Evolutionary conservation across 306 rosid species (phyloP), one percentile per base, ranked within the genome.

Genomic region (Prunus dulcis): DNA sequence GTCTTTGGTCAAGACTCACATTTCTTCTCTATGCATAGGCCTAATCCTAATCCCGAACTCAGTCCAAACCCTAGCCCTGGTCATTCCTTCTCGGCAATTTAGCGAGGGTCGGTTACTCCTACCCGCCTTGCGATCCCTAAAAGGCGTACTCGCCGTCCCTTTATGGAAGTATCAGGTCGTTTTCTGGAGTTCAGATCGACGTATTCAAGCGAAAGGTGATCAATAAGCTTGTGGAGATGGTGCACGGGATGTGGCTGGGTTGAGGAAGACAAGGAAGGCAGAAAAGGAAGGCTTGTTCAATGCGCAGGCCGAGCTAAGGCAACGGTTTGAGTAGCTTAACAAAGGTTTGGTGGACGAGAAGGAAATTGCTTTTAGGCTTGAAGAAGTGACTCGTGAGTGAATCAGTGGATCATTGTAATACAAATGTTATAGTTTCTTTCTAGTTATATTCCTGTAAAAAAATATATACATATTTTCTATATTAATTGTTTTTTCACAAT

Each of bases 121-220:
- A 56, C 87, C 0, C 87, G 86, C 30, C 83, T 88, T 0, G 79
- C 76, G 6, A 87, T 84, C 9, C 93, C 96, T 88, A 91, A 1
- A 80, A 91, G 78, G 17, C 64, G 13, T 94, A 90, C 64, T 96
- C 98, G 46, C 93, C 95, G 17, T 90, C 98, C 0, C 96, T 95
- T 0, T 93, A 90, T 67, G 92, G 91, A 7, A n/a, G 84, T 9
- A 71, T 79, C 9, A 69, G 71, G 69, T 58, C 67, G 55, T 9
- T 45, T 74, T 50, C 79, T 3, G 80, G 92, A 55, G 62, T 73
- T 72, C 83, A 87, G 55, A 79, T 90, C 6, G 98, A 93, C 85
- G 88, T 83, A 14, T 93, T 57, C 50, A 86, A 80, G 82, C 68
- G 90, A 19, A 91, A 87, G 56, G 94, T 93, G 3, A 84, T 88